Percentiles rank a stretch among this genome's conserved stretches.
Evolutionary conservation across 2,329 filamentous ascomycete genomes (phyloP).

Genomic region (Pyricularia sp.): DNA sequence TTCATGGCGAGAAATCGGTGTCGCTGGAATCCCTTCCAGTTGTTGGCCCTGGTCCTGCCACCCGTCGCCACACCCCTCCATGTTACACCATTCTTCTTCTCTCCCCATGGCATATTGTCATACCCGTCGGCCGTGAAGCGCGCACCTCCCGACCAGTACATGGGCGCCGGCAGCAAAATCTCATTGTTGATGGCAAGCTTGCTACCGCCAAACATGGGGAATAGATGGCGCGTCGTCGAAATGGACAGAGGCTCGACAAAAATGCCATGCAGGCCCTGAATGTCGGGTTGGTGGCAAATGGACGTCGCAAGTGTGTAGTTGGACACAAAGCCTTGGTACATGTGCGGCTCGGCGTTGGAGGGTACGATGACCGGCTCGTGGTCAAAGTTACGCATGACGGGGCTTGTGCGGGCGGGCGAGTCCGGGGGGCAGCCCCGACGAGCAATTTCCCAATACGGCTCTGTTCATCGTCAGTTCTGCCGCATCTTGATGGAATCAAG

Average conservation of each 20-base stretch:
- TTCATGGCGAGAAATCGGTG: constrained; percentile 68
- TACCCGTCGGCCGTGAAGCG: constrained; percentile 50
- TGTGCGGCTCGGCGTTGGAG: constrained; percentile 36
- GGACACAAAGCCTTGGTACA: constrained; percentile 46
- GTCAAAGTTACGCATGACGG: constrained; percentile 33
- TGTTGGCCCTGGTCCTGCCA: constrained; percentile 46
- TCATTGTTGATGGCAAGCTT: constrained; percentile 63
- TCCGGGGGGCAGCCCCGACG: constrained; percentile 52
- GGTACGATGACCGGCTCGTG: constrained; percentile 34
- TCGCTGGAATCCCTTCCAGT: constrained; percentile 65
- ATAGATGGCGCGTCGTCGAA: constrained; percentile 44
- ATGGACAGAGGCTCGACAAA: constrained; percentile 52
- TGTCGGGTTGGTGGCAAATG: constrained; percentile 56
- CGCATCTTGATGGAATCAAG: background rate
- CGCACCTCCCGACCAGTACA: constrained; percentile 57
- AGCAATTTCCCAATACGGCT: constrained; percentile 47
- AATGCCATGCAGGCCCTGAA: constrained; percentile 54
- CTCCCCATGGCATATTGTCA: constrained; percentile 44
- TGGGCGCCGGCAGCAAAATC: constrained; percentile 58
- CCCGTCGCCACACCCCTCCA: constrained; percentile 64
- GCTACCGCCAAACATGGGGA: constrained; percentile 60
- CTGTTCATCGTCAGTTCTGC: constrained; percentile 19
- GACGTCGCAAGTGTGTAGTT: constrained; percentile 54
- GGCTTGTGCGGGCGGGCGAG: constrained; percentile 45
- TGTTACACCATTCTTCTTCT: constrained; percentile 45